phyloP scores from a whole-genome alignment of 345 rosid genomes.

The Carallia pectinifolia region DNA sequence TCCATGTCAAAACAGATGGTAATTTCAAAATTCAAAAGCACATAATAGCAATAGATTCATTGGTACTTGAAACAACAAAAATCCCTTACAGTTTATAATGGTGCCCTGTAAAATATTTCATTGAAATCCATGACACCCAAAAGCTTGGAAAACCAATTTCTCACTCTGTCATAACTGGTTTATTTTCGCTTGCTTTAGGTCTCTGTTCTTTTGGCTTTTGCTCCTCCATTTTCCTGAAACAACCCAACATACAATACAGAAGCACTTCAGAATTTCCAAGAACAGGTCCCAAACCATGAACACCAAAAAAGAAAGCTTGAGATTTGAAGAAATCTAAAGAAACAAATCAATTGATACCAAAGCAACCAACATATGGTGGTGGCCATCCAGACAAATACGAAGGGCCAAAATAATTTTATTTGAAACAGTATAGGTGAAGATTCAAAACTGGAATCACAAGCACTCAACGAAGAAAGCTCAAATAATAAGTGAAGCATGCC shows the following conservation, averaged over 20 bases:
- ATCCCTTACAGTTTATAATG: neutral
- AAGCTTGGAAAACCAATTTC: conserved; percentile 12
- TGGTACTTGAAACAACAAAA: conserved; percentile 9
- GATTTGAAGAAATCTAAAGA: too few species aligned
- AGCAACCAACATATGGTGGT: too few species aligned
- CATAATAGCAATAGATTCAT: neutral
- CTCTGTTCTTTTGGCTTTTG: conserved; percentile 93
- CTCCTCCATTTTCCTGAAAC: conserved; percentile 79
- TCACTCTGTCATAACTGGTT: conserved; percentile 90
- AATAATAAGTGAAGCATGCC: too few species aligned
- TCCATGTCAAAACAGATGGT: neutral
- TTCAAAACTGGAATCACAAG: too few species aligned
- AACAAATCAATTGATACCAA: too few species aligned
- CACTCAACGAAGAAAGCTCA: too few species aligned
- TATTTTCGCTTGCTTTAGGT: conserved; percentile 91
- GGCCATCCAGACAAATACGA: too few species aligned
- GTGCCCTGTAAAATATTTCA: conserved; percentile 6
- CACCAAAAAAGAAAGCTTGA: neutral
- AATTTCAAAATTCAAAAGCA: neutral
- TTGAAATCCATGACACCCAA: neutral
- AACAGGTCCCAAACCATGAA: neutral
- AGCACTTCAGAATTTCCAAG: too few species aligned
- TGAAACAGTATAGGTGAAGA: too few species aligned
- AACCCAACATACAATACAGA: neutral
- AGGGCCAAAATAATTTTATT: too few species aligned